A percentile compares a stretch with the other conserved stretches of the same genome.
Evolutionary conservation across 108 stramenopile genomes (phyloP).

Genomic region (Cyclostephanos invisitatus): DNA sequence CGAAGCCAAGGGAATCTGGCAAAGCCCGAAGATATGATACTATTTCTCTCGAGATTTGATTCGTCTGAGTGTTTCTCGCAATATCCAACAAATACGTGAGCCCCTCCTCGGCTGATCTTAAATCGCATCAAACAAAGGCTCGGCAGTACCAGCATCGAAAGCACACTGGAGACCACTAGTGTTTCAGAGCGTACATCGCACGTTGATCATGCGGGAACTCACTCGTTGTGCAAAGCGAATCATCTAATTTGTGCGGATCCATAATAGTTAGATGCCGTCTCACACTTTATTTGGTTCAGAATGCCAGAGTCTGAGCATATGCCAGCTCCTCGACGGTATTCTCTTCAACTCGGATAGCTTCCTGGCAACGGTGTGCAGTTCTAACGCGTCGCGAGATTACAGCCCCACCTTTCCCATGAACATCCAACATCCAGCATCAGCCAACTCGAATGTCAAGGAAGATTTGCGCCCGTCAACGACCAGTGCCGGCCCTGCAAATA

Average conservation of each 20-base stretch:
- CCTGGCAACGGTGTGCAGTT: constrained; percentile 1
- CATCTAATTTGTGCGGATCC: background rate
- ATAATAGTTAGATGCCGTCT: background rate
- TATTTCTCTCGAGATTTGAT: too few relatives aligned
- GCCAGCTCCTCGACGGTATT: constrained; percentile 19
- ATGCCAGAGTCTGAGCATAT: constrained; percentile 27
- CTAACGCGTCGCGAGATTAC: background rate
- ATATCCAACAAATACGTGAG: too few relatives aligned
- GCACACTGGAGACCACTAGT: background rate
- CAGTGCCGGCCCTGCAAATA: background rate
- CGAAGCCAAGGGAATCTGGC: too few relatives aligned
- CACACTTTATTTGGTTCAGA: constrained; percentile 11
- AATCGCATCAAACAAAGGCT: too few relatives aligned
- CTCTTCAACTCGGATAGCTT: constrained; percentile 23
- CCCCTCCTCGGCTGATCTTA: background rate
- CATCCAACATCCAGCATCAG: background rate
- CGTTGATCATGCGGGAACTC: background rate
- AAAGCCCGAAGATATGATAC: too few relatives aligned
- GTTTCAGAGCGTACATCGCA: background rate
- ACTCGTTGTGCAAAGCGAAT: background rate
- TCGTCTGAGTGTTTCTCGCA: too few relatives aligned
- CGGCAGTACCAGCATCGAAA: background rate
- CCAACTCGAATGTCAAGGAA: background rate
- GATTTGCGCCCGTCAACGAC: background rate
- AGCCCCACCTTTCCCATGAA: constrained; percentile 25